Conservation (phyloP, 129 eudicot genomes). For the Oenanthe sinensis region DNA sequence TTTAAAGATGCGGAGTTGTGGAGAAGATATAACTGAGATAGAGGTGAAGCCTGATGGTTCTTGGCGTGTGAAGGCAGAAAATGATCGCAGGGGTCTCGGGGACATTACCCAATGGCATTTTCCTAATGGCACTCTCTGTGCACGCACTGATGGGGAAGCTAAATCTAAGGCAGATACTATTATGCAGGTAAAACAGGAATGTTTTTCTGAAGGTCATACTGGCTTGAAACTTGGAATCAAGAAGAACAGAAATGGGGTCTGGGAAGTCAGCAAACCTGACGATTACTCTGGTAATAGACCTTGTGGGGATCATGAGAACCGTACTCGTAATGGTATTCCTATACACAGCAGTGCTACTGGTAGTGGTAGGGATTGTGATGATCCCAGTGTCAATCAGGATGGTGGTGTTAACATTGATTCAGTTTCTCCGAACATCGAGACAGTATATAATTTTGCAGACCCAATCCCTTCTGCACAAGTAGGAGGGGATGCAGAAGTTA, state of each 20-base stretch:
- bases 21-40: slow-evolving; percentile 74
- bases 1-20: slow-evolving; percentile 55
- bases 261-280: slow-evolving; percentile 74
- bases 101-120: slow-evolving; percentile 71
- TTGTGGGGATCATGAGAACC: slow-evolving; percentile 22
- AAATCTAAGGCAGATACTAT: slow-evolving; percentile 44
- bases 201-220: slow-evolving; percentile 50
- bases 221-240: slow-evolving; percentile 66
- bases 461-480: slow-evolving; percentile 25
- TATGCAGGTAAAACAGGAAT: slow-evolving; percentile 60
- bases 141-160: slow-evolving; percentile 32
- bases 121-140: slow-evolving; percentile 66
- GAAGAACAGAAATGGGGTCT: slow-evolving; percentile 63
- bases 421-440: slow-evolving; percentile 41
- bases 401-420: slow-evolving; percentile 62
- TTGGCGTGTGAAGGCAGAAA: slow-evolving; percentile 86
- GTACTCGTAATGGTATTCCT: slow-evolving; percentile 38
- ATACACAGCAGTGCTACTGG: slow-evolving; percentile 88
- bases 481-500: slow-evolving; percentile 45
- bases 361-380: slow-evolving; percentile 78
- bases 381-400: slow-evolving; percentile 73
- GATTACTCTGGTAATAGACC: slow-evolving; percentile 40
- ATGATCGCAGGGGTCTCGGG: slow-evolving; percentile 52
- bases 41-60: slow-evolving; percentile 94
- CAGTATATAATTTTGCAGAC: slow-evolving; percentile 27